A percentile compares a stretch with the other conserved stretches of the same genome.
These are phyloP conservation scores for Fagopyrum tataricum DNA, from an alignment of 148 eudicot species.

Conservation along the genomic window DNA sequence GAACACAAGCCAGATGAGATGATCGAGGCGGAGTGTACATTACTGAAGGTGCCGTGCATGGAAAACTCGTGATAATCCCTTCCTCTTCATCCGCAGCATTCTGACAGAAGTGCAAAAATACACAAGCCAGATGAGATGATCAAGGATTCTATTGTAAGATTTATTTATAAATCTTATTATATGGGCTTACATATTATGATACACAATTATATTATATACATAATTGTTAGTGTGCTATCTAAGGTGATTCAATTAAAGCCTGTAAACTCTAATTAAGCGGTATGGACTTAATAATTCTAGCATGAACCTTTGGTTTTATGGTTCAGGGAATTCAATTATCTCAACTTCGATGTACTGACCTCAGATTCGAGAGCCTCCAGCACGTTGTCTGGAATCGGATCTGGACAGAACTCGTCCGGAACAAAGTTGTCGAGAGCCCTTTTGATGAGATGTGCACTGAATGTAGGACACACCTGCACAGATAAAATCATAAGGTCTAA, in stretches of 20 bases:
- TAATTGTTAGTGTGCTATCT: too few species aligned
- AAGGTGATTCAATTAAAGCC: too few species aligned
- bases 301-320: too few species aligned
- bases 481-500: not conserved
- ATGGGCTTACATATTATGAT: too few species aligned
- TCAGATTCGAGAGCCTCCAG: conserved; percentile 62
- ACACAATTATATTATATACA: too few species aligned
- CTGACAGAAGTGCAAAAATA: conserved; percentile 24
- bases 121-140: too few species aligned
- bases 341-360: conserved; percentile 54
- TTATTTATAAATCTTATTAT: too few species aligned
- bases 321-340: too few species aligned
- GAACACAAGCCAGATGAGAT: conserved; percentile 32
- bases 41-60: conserved; percentile 59
- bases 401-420: conserved; percentile 91
- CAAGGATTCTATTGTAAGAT: too few species aligned
- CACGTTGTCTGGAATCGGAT: conserved; percentile 57
- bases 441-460: conserved; percentile 58
- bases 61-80: conserved; percentile 30
- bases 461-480: conserved; percentile 76
- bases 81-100: conserved; percentile 35
- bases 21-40: conserved; percentile 54
- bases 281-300: too few species aligned
- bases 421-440: conserved; percentile 64
- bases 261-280: too few species aligned